These are phyloP conservation scores for Trichoderma asperellum DNA, from an alignment of 2,329 filamentous ascomycete species.

Conservation along the genomic window DNA sequence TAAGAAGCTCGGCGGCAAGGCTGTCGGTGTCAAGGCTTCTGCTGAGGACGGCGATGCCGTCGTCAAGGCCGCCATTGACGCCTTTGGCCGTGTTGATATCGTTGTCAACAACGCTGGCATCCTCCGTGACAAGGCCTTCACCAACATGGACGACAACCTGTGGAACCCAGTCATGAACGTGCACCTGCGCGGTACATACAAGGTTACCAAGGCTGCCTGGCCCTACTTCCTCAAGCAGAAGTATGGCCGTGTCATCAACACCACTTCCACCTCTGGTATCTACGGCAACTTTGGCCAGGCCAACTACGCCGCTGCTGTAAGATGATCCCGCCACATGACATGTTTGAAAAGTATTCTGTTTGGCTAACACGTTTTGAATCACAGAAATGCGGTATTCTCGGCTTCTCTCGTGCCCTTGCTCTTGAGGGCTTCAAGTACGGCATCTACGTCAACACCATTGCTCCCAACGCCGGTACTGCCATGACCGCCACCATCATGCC, in stretches of 20 bases:
- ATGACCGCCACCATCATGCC: slow-evolving; percentile 95
- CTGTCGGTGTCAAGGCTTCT: slow-evolving; percentile 89
- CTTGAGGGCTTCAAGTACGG: slow-evolving; percentile 96
- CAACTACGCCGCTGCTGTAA: slow-evolving; percentile 89
- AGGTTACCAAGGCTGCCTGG: slow-evolving; percentile 96
- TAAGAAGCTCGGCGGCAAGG: slow-evolving; percentile 83
- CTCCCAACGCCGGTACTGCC: slow-evolving; percentile 92
- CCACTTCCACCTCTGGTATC: slow-evolving; percentile 93
- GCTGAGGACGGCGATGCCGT: slow-evolving; percentile 91
- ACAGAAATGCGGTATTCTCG: slow-evolving; percentile 88
- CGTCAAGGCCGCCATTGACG: slow-evolving; percentile 90
- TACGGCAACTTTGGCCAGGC: slow-evolving; percentile 99
- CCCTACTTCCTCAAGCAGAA: slow-evolving; percentile 98
- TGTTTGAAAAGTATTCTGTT: neutral
- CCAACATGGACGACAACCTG: slow-evolving; percentile 92
- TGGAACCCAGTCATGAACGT: slow-evolving; percentile 94
- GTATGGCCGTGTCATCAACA: slow-evolving; percentile 96
- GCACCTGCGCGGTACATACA: slow-evolving; percentile 92
- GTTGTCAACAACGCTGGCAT: slow-evolving; percentile 98
- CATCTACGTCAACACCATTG: slow-evolving; percentile 97
- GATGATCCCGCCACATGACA: slow-evolving; percentile 39
- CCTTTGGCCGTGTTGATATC: slow-evolving; percentile 91
- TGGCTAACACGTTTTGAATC: slow-evolving; percentile 9
- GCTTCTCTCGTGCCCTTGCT: slow-evolving; percentile 90
- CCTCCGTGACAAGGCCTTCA: slow-evolving; percentile 94